A percentile compares a stretch with the other conserved stretches of the same genome.
Evolutionary conservation across 1,284 basidiomycete genomes (phyloP).

Genomic region (Ustilago hordei): DNA sequence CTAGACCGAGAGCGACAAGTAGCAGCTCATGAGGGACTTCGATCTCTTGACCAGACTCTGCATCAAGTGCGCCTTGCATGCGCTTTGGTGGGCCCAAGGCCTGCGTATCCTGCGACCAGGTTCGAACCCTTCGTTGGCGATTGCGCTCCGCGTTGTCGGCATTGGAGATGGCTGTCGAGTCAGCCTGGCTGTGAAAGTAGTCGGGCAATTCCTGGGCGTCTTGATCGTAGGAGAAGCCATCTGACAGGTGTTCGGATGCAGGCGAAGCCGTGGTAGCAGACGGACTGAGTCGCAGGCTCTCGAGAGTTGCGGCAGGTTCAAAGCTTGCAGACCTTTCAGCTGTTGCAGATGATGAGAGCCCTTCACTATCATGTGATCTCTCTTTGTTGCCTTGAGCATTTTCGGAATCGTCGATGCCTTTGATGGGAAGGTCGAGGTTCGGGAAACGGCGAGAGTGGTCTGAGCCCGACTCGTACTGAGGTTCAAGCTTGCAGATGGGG

Average conservation of each 20-base stretch:
- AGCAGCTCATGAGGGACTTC: slow-evolving; percentile 60
- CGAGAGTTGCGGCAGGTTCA: slow-evolving; percentile 16
- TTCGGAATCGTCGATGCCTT: slow-evolving; percentile 33
- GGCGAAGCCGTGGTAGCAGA: slow-evolving; percentile 17
- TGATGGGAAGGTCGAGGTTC: slow-evolving; percentile 46
- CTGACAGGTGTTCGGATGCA: slow-evolving; percentile 21
- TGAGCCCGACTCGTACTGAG: slow-evolving; percentile 35
- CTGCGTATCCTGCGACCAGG: slow-evolving; percentile 17
- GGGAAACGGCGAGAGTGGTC: slow-evolving; percentile 46
- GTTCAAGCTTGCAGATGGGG: slow-evolving; percentile 37
- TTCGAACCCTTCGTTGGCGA: slow-evolving; percentile 22
- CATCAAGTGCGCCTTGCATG: slow-evolving; percentile 42
- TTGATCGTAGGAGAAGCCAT: slow-evolving; percentile 52
- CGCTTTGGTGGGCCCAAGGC: slow-evolving; percentile 22
- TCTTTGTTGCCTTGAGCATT: neutral
- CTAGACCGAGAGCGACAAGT: slow-evolving; percentile 59
- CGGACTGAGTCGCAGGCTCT: slow-evolving; percentile 14
- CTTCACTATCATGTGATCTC: too few species aligned
- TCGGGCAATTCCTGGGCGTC: slow-evolving; percentile 53
- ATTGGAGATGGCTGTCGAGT: neutral
- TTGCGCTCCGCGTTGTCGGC: slow-evolving; percentile 12
- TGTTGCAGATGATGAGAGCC: neutral
- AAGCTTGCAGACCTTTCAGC: neutral
- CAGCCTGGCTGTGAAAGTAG: slow-evolving; percentile 14
- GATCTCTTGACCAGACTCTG: slow-evolving; percentile 39